phyloP scores from a whole-genome alignment of 2,329 filamentous ascomycete species.

The Cladosporium halotolerans region DNA sequence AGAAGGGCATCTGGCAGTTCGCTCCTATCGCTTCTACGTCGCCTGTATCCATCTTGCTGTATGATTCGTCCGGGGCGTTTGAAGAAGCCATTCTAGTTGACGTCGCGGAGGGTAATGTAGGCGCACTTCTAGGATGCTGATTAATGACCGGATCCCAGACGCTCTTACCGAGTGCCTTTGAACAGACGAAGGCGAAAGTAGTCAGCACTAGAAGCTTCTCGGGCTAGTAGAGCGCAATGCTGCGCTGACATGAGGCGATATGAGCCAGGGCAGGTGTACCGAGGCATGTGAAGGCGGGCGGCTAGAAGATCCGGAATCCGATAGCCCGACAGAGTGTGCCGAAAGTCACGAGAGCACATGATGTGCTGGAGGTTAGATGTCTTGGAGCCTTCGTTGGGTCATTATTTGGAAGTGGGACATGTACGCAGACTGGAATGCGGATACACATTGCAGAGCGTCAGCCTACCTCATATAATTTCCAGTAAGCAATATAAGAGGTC shows the following conservation, averaged over 20 bases:
- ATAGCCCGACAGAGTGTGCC: no score
- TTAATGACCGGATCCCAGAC: neutral
- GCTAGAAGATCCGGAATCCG: no score
- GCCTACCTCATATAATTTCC: no score
- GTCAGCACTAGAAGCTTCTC: conserved; percentile 7
- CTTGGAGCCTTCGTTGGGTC: no score
- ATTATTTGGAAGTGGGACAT: no score
- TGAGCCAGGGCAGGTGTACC: neutral
- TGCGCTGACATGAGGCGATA: neutral
- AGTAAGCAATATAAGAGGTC: no score
- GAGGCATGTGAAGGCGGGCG: conserved; percentile 4
- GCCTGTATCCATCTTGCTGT: conserved; percentile 65
- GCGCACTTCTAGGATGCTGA: conserved; percentile 1
- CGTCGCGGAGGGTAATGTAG: neutral
- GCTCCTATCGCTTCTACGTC: conserved; percentile 81
- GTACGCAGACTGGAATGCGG: no score
- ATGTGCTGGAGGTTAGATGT: no score
- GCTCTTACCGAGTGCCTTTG: neutral
- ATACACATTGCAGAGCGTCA: no score
- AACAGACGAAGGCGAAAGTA: neutral
- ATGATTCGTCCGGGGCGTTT: conserved; percentile 38
- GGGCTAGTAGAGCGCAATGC: neutral
- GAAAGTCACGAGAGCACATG: no score
- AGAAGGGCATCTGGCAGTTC: conserved; percentile 88
- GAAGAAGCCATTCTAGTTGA: conserved; percentile 34